Base-by-base conservation (phyloP, 306 rosid genomes). In the Vachellia pachyceras region DNA sequence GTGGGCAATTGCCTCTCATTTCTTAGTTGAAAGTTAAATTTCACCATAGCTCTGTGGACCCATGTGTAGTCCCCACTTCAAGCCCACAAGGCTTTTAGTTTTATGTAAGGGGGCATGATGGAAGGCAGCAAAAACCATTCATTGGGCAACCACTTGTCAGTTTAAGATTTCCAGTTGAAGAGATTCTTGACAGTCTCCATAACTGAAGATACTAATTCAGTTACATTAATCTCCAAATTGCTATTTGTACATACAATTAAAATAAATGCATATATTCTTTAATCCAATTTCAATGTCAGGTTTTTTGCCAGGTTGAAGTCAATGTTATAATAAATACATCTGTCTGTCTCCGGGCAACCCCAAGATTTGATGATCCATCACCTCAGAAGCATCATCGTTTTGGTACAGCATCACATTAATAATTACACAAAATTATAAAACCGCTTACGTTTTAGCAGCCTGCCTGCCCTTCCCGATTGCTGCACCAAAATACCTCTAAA, bases 401-500 rank as follows among this genome's bases (percentile, higher is more conserved):
- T 18, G 60, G 57, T 52, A 52, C 47, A 57, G 13, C 58, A 73
- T 35, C 35, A 40, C 45, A 49, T 10, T 35, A 63, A 44, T 36
- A 10, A 57, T 12, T n/a, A n/a, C n/a, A n/a, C n/a, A n/a, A n/a
- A n/a, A n/a, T n/a, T n/a, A n/a, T n/a, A n/a, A 40, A 60, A 66
- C 39, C 82, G 65, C 98, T 87, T 91, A 94, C 98, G 99, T 95
- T 85, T 95, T 95, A 45, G 99, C 99, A 69, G 98, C 97, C 81
- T 95, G 99, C 68, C 98, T 92, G 39, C 99, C 99, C 84, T 95
- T 95, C 70, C 99, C 99, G 41, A 95, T 95, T 73, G 99, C 99
- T 77, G 99, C 98, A 69, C 99, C 99, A 80, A 93, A 95, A 85
- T 95, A 95, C 82, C 93, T 91, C 98, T 94, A 60, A 13, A 68